Evolutionary conservation across 495 filamentous ascomycete species (phyloP).

Genomic region (Tuber brumale): DNA sequence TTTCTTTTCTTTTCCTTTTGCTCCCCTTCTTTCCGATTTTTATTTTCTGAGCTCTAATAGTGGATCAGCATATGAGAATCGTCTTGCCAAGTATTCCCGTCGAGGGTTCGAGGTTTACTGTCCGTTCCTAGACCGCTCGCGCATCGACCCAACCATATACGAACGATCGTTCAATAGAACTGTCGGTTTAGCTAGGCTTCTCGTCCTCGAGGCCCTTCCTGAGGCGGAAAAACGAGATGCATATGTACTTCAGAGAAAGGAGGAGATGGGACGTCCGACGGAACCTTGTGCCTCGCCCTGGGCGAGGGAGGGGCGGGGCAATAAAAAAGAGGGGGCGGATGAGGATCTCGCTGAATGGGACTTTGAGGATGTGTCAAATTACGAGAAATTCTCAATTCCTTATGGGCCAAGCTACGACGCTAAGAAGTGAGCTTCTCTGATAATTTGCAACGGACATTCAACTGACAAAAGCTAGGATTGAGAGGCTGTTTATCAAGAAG

Average conservation of each 20-base stretch:
- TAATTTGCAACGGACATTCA: not conserved
- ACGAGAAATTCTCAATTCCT: constrained; percentile 70
- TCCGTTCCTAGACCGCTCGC: constrained; percentile 61
- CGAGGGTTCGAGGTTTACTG: constrained; percentile 78
- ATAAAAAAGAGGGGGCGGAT: constrained; percentile 65
- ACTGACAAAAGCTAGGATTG: constrained; percentile 46
- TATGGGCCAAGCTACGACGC: constrained; percentile 66
- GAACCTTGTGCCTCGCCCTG: constrained; percentile 17
- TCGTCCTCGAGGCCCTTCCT: constrained; percentile 73
- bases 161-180: constrained; percentile 66
- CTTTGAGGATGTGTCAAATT: constrained; percentile 65
- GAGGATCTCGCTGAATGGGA: constrained; percentile 72
- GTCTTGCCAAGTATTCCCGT: constrained; percentile 79
- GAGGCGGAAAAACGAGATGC: constrained; percentile 56
- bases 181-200: constrained; percentile 66
- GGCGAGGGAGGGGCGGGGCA: constrained; percentile 49
- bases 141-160: constrained; percentile 75
- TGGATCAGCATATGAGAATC: constrained; percentile 64
- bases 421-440: constrained; percentile 44
- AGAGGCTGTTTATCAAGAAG: constrained; percentile 69
- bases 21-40: not conserved
- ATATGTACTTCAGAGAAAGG: constrained; percentile 59
- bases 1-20: not conserved
- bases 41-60: not conserved
- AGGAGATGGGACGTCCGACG: constrained; percentile 54